Base-by-base conservation (phyloP, 2,329 filamentous ascomycete genomes). In the Cercospora canescens region DNA sequence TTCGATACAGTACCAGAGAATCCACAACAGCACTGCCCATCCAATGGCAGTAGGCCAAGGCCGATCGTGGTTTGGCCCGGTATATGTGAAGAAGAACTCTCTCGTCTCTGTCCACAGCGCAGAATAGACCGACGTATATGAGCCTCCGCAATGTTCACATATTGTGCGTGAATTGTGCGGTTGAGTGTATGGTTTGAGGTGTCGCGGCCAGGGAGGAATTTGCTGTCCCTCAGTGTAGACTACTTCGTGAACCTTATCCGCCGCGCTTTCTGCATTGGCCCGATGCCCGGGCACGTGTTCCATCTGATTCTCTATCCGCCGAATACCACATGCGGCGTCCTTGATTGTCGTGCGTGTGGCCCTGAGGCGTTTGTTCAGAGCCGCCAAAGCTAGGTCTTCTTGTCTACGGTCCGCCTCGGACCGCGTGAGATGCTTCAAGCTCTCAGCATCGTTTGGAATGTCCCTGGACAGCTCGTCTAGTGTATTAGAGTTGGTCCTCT, bases 1-100 rank as follows among this genome's bases (percentile, higher is more conserved):
- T 67, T 78, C 76, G 6, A 71, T 55, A 32, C 84, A 70, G 71
- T 81, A 83, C 84, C 84, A 88, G 39, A 77, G 70, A 18, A 83
- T 72, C 18, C 81, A 76, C 7, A 79, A 24, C 1, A 84, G 65
- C 12, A 80, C 72, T 30, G 78, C 65, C 75, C 81, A 76, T 45
- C 80, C 79, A 4, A 82, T 69, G 60, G 75, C 73, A 12, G 81
- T 83, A 6, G 80, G 67, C 16, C 76, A 75, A 63, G 78, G 70
- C n/a, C 67, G 60, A n/a, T 69, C 61, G 14, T 65, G 56, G 39
- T 63, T 45, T 18, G 63, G 62, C 24, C 66, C 30, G 35, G 70
- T 66, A 37, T 68, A 71, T 24, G 65, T 67, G 67, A 76, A 76
- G 66, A 77, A 77, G 57, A 69, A 70, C 28, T 64, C 59, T 32